Percentiles rank a stretch among this genome's conserved stretches.
Conservation (phyloP, 176 grass and related monocot genomes). For the Dactylis glomerata region DNA sequence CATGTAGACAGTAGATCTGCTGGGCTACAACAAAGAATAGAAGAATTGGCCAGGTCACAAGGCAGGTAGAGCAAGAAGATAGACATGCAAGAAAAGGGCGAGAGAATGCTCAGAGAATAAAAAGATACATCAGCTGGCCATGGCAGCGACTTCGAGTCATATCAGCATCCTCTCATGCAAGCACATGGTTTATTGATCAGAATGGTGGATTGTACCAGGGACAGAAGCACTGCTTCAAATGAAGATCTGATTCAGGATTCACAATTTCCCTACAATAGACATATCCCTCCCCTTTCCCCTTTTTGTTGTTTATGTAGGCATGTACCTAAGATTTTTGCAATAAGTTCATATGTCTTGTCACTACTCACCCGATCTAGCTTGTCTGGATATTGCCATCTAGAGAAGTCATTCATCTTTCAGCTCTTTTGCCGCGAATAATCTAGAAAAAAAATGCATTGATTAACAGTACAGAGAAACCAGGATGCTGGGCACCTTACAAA, state of each 20-base stretch:
- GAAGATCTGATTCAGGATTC: constrained; percentile 29
- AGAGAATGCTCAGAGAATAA: constrained; percentile 17
- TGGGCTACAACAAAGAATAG: constrained; percentile 54
- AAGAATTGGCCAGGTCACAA: constrained; percentile 72
- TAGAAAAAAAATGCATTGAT: not conserved
- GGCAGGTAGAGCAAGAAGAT: constrained; percentile 59
- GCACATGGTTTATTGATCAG: constrained; percentile 33
- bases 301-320: not conserved
- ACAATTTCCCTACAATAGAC: not conserved
- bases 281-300: not conserved
- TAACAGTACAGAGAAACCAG: not conserved
- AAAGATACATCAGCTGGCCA: constrained; percentile 62
- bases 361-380: not conserved
- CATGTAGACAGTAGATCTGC: constrained; percentile 65
- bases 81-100: constrained; percentile 28
- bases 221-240: constrained; percentile 57
- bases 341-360: not conserved
- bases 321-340: not conserved
- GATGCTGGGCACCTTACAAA: constrained; percentile 5
- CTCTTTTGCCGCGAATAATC: not conserved
- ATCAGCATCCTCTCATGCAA: constrained; percentile 32
- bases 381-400: not conserved
- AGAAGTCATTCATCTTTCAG: constrained; percentile 14
- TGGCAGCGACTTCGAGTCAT: constrained; percentile 51
- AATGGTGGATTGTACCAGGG: constrained; percentile 43